Percentiles rank a stretch among this genome's conserved stretches.
phyloP scores from a whole-genome alignment of 2,329 filamentous ascomycete genomes.

The Aspergillus sp. region DNA sequence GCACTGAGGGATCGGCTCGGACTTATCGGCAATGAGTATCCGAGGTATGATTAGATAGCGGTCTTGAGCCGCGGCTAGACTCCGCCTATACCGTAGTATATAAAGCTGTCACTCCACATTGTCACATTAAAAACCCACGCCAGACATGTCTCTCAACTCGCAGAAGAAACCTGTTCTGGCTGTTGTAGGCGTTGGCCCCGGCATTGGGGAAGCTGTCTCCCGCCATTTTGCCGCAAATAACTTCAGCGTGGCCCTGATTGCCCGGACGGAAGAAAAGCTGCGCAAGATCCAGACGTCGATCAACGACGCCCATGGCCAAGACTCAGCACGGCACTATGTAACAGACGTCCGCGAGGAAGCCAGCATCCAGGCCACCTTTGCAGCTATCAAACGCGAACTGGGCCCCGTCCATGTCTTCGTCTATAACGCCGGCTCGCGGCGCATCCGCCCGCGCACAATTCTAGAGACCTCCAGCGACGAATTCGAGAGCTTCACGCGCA shows the following conservation, averaged over 20 bases:
- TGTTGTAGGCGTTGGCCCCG: slow-evolving; percentile 10
- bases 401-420: slow-evolving; percentile 8
- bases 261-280: slow-evolving; percentile 7
- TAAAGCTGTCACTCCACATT: no score
- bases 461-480: slow-evolving; percentile 8
- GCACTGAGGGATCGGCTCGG: no score
- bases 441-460: slow-evolving; percentile 7
- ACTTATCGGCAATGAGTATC: no score
- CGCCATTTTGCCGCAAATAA: slow-evolving; percentile 9
- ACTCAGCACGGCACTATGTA: slow-evolving; percentile 6
- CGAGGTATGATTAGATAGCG: no score
- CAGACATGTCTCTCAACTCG: slow-evolving; percentile 7
- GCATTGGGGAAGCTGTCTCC: slow-evolving; percentile 11
- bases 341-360: slow-evolving; percentile 7
- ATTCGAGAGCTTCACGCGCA: slow-evolving; percentile 9
- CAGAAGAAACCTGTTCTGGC: slow-evolving; percentile 6
- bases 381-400: slow-evolving; percentile 6
- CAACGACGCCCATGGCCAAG: neutral
- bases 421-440: slow-evolving; percentile 11
- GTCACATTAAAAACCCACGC: no score
- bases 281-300: slow-evolving; percentile 7
- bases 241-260: slow-evolving; percentile 11
- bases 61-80: no score
- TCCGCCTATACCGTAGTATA: no score
- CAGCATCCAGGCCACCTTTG: slow-evolving; percentile 5